phyloP scores from a whole-genome alignment of 192 early-diverging fungal species.

The Haplosporangium gracile region DNA sequence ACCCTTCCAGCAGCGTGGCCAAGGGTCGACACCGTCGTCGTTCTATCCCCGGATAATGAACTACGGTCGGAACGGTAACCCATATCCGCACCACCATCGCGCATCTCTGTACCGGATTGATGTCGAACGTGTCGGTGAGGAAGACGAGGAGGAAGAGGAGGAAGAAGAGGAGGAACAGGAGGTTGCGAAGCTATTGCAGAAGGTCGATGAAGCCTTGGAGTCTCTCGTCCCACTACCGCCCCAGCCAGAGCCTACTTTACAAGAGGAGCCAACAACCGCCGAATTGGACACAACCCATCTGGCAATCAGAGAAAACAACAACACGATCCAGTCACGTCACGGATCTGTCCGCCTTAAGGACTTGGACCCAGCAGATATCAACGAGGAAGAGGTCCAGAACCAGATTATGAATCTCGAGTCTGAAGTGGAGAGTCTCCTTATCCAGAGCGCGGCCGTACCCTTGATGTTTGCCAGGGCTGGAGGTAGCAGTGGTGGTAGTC shows the following conservation, averaged over 20 bases:
- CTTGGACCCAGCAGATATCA: conserved; percentile 30
- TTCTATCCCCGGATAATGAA: conserved; percentile 22
- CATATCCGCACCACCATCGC: conserved; percentile 38
- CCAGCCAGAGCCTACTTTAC: neutral
- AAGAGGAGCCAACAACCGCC: neutral
- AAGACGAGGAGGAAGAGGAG: conserved; percentile 51
- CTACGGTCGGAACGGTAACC: conserved; percentile 16
- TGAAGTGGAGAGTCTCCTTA: conserved; percentile 40
- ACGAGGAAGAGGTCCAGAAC: conserved; percentile 36
- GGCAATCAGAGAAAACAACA: no score
- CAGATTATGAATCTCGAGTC: conserved; percentile 53
- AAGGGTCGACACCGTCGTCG: neutral
- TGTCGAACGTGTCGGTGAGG: conserved; percentile 49
- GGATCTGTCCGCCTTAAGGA: conserved; percentile 29
- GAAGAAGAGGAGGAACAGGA: conserved; percentile 5
- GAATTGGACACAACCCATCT: neutral
- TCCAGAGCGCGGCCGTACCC: conserved; percentile 21
- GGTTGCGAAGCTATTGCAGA: neutral
- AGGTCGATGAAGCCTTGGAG: conserved; percentile 8
- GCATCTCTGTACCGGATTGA: conserved; percentile 49
- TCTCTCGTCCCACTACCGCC: neutral
- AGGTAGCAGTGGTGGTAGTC: conserved; percentile 2
- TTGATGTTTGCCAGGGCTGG: conserved; percentile 19
- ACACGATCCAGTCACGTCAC: conserved; percentile 10
- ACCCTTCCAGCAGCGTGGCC: neutral